These are phyloP conservation scores for Karstenula rhodostoma DNA, from an alignment of 2,329 filamentous ascomycete species.

Conservation along the genomic window DNA sequence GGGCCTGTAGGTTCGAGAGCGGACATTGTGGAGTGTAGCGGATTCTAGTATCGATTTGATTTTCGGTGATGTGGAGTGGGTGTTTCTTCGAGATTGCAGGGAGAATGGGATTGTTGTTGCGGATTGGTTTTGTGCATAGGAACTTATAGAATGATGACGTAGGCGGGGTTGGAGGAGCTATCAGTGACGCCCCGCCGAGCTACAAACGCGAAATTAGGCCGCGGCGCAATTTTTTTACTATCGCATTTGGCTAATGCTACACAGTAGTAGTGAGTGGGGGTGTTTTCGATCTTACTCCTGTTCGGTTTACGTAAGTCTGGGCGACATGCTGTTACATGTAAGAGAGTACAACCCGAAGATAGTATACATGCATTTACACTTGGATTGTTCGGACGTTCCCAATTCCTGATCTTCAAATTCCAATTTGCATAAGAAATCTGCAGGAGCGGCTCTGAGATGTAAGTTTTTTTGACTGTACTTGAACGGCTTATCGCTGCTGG, in stretches of 20 bases:
- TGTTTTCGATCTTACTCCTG: neutral
- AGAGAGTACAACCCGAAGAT: neutral
- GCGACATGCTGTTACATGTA: no score
- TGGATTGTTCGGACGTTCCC: no score
- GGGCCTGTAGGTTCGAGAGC: constrained; percentile 51
- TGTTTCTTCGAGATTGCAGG: neutral
- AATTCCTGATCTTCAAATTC: no score
- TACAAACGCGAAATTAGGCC: neutral
- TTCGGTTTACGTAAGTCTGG: neutral
- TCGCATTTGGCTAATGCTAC: constrained; percentile 19
- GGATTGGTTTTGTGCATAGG: constrained; percentile 17
- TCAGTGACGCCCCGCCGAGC: constrained; percentile 10
- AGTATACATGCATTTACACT: no score
- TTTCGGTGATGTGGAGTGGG: constrained; percentile 3
- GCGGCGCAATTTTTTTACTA: constrained; percentile 3
- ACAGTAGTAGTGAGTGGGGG: neutral
- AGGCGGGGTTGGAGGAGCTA: constrained; percentile 32
- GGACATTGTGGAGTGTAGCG: constrained; percentile 38
- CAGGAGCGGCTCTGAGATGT: neutral
- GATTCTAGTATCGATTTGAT: constrained; percentile 3
- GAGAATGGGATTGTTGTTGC: constrained; percentile 5
- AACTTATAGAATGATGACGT: constrained; percentile 36
- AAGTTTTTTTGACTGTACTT: neutral
- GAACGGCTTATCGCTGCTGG: neutral
- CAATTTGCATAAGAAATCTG: neutral